Evolutionary conservation across 768 basidiomycete genomes (phyloP), one percentile per base, ranked within the genome.

Genomic region (Hydnum rufescens): DNA sequence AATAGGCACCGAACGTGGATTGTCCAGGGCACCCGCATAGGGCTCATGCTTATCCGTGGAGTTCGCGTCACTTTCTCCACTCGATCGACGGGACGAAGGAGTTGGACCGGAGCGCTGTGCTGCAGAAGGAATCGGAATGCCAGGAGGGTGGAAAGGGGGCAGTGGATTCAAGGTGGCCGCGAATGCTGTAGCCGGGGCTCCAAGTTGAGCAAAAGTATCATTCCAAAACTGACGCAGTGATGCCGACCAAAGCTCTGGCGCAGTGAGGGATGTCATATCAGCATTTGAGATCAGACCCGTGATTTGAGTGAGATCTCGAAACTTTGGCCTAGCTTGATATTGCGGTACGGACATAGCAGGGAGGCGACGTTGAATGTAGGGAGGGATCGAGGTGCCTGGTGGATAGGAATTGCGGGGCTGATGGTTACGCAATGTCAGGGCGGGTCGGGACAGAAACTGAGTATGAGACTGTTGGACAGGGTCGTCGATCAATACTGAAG

Each of bases 181-280:
- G 13, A 47, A 8, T 16, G 44, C 8, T 28, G 44, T 13, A 16
- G 8, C 44, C 8, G 25, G 25, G 13, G 44, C 8, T 28, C 26
- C 22, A 26, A 44, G 43, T 4, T 18, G 4, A 23, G 29, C 30
- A 13, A 47, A 46, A 22, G 32, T 44, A 23, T 53, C 52, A n/a
- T 30, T 5, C 52, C 52, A 53, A 32, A 53, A 53, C 18, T 30
- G 5, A n/a, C 42, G 42, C 29, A 53, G 44, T 13, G 52, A 44
- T 5, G 29, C 18, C 5, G 42, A 22, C 43, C 42, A 47, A 16
- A 47, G 25, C 23, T 44, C 42, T n/a, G 42, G 22, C 5, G 51
- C n/a, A 19, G 43, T 5, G 13, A 32, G 13, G 8, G 25, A 13
- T 13, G 8, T 28, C 13, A 13, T 26, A 26, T 16, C 44, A 47